These are phyloP conservation scores for Chromera velia DNA, from an alignment of 73 alveolate species.

Conservation along the genomic window DNA sequence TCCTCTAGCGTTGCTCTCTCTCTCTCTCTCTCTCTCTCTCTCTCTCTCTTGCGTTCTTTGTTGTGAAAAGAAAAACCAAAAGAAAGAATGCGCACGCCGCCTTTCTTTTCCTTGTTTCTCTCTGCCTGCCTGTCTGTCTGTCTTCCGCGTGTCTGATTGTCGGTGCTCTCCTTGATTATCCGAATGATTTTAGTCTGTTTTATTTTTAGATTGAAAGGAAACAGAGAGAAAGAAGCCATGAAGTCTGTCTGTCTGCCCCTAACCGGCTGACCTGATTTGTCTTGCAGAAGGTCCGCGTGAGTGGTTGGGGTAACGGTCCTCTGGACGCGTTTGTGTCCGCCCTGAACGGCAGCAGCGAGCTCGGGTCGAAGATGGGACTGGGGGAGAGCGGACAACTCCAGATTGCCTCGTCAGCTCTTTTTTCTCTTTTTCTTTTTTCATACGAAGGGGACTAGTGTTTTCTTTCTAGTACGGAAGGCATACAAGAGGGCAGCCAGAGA, in stretches of 20 bases:
- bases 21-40: neutral
- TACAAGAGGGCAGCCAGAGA: too few relatives aligned
- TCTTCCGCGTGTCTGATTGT: too few relatives aligned
- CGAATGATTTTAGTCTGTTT: too few relatives aligned
- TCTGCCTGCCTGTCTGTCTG: too few relatives aligned
- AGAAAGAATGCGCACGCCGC: neutral
- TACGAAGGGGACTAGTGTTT: too few relatives aligned
- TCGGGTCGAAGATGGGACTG: too few relatives aligned
- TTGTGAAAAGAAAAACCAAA: neutral
- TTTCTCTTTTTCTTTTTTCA: too few relatives aligned
- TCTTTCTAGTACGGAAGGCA: too few relatives aligned
- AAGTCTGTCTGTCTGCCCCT: neutral
- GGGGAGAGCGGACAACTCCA: too few relatives aligned
- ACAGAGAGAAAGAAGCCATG: neutral
- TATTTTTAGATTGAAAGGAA: neutral
- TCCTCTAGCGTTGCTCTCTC: neutral
- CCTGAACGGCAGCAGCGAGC: conserved; percentile 14
- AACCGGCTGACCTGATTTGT: too few relatives aligned
- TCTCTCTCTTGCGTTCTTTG: neutral
- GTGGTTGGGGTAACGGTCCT: conserved; percentile 38
- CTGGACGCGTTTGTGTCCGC: conserved; percentile 32
- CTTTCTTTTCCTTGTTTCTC: neutral
- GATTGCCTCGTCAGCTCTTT: too few relatives aligned
- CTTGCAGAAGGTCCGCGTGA: neutral
- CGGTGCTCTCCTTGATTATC: too few relatives aligned